A percentile compares a stretch with the other conserved stretches of the same genome.
Conservation (phyloP, 208 protist species). For the Leishmania martiniquensis region DNA sequence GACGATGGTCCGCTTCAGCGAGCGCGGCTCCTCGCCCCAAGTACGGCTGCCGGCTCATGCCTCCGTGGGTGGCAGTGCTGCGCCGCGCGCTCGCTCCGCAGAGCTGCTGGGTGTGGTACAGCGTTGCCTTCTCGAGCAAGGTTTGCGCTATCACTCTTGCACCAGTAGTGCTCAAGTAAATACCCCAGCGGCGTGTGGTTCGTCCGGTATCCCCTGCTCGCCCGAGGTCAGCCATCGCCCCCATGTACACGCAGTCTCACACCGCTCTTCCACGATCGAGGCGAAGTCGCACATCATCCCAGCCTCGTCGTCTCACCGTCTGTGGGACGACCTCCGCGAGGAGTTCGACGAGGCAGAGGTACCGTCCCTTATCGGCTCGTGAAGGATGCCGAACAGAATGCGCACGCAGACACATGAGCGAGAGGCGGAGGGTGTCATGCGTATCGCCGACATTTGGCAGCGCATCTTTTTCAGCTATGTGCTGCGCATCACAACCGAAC, state of each 20-base stretch:
- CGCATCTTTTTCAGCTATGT: background rate
- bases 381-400: background rate
- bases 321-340: background rate
- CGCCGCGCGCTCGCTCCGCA: slow-evolving; percentile 22
- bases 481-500: background rate
- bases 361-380: slow-evolving; percentile 28
- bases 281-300: background rate
- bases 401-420: background rate
- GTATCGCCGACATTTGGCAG: background rate
- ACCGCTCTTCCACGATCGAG: slow-evolving; percentile 8
- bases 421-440: background rate
- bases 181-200: background rate
- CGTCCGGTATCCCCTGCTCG: too few relatives aligned
- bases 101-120: slow-evolving; percentile 18
- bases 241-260: background rate
- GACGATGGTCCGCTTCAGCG: background rate
- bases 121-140: slow-evolving; percentile 12
- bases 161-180: background rate
- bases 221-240: background rate
- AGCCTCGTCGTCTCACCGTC: background rate
- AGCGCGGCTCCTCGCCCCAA: background rate
- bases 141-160: slow-evolving; percentile 1
- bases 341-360: slow-evolving; percentile 26
- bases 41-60: background rate
- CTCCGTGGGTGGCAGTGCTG: background rate